Conservation (phyloP, 2,329 filamentous ascomycete genomes). For the Fusarium compactum region DNA sequence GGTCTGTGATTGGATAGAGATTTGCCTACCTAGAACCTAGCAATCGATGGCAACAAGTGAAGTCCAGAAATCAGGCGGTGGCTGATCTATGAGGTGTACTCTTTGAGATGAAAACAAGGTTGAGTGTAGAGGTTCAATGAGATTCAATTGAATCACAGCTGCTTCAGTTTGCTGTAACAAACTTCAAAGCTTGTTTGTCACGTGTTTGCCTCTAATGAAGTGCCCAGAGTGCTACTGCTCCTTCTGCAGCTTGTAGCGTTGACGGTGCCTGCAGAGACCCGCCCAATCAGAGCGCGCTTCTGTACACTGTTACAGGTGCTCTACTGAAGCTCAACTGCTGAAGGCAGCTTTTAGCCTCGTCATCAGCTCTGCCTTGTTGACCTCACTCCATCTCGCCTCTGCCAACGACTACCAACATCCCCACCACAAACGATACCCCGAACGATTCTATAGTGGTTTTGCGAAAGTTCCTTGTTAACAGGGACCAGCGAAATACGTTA, state of each 20-base stretch:
- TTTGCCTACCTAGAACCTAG: constrained; percentile 13
- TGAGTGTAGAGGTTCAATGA: not conserved
- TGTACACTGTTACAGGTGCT: constrained; percentile 15
- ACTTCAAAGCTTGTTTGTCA: constrained; percentile 45
- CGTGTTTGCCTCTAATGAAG: constrained; percentile 41
- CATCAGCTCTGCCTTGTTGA: constrained; percentile 59
- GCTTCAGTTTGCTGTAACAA: constrained; percentile 6
- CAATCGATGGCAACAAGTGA: constrained; percentile 8
- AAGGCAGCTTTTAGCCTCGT: constrained; percentile 68
- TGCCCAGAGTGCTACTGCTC: not conserved
- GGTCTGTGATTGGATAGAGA: constrained; percentile 41
- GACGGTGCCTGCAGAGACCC: not conserved
- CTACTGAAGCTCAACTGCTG: constrained; percentile 45
- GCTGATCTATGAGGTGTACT: not conserved
- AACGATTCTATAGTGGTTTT: constrained; percentile 25
- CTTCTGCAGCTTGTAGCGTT: not conserved
- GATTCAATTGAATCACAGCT: constrained; percentile 1
- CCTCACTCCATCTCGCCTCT: constrained; percentile 35
- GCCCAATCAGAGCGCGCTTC: constrained; percentile 46
- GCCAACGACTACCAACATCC: constrained; percentile 37
- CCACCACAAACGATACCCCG: constrained; percentile 41
- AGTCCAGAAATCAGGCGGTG: constrained; percentile 14
- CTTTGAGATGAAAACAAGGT: not conserved
- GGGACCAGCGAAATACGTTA: not conserved
- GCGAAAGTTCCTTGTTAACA: constrained; percentile 9